Percentiles rank a stretch among this genome's conserved stretches.
Conservation (phyloP, 2,329 filamentous ascomycete genomes). For the Talaromyces sp. region DNA sequence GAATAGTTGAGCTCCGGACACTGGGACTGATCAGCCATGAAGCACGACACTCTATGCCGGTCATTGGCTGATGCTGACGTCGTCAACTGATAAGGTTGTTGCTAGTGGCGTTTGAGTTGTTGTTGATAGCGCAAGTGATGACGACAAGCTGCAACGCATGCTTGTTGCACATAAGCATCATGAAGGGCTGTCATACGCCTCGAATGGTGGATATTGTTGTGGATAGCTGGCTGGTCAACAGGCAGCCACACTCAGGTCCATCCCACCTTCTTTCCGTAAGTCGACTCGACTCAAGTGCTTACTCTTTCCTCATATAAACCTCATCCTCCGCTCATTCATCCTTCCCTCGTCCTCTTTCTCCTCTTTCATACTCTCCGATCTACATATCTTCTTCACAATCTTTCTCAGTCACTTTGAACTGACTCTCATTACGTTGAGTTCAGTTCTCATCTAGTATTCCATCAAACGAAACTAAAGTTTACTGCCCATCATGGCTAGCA, state of each 20-base stretch:
- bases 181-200: background rate
- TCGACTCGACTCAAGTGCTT: background rate
- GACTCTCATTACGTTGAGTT: background rate
- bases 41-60: background rate
- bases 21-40: background rate
- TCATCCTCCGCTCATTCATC: background rate
- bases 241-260: conserved; percentile 7
- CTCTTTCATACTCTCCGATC: no score
- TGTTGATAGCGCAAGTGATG: background rate
- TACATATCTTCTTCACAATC: background rate
- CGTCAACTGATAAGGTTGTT: conserved; percentile 6
- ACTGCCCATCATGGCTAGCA: conserved; percentile 35
- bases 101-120: conserved; percentile 2
- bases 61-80: conserved; percentile 10
- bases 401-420: background rate
- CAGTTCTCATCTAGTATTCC: background rate
- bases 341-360: background rate
- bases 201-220: background rate
- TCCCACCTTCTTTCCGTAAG: background rate
- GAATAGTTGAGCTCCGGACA: background rate
- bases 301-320: conserved; percentile 1
- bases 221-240: background rate
- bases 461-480: background rate
- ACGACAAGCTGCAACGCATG: conserved; percentile 7
- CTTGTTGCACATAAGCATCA: background rate